Evolutionary conservation across 1,139 yeast species (phyloP).

Genomic region (Saccharomyces pastorianus): DNA sequence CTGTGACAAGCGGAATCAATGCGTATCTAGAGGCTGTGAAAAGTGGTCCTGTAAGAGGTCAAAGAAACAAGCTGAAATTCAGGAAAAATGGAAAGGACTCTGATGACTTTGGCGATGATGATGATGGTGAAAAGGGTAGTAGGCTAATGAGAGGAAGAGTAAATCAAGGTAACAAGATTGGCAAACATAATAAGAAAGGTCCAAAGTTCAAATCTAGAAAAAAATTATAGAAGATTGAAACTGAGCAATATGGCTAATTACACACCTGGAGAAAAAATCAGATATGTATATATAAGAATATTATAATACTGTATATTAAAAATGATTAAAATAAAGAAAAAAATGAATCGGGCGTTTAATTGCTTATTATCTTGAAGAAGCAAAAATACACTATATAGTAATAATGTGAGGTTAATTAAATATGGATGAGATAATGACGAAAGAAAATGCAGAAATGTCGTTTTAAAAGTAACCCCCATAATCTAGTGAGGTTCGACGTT

Average conservation of each 20-base stretch:
- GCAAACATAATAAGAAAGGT: constrained; percentile 22
- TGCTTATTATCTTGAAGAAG: neutral
- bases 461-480: constrained; percentile 11
- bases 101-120: constrained; percentile 50
- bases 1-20: constrained; percentile 54
- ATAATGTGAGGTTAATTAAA: constrained; percentile 4
- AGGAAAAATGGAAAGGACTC: constrained; percentile 53
- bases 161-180: constrained; percentile 18
- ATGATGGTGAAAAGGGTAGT: constrained; percentile 21
- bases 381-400: neutral
- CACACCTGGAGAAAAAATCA: neutral
- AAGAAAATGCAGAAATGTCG: constrained; percentile 10
- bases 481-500: constrained; percentile 29
- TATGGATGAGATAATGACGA: neutral
- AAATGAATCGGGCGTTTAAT: neutral
- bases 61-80: constrained; percentile 80
- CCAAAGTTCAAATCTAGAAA: constrained; percentile 29
- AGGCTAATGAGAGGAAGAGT: constrained; percentile 12
- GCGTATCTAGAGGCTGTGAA: constrained; percentile 91
- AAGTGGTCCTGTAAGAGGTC: constrained; percentile 90
- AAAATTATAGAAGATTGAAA: constrained; percentile 19
- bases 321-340: neutral
- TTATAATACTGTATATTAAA: constrained; percentile 3
- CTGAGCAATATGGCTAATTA: constrained; percentile 1
- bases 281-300: constrained; percentile 5